phyloP scores from a whole-genome alignment of 148 eudicot genomes.

The Suaeda aralocaspica region DNA sequence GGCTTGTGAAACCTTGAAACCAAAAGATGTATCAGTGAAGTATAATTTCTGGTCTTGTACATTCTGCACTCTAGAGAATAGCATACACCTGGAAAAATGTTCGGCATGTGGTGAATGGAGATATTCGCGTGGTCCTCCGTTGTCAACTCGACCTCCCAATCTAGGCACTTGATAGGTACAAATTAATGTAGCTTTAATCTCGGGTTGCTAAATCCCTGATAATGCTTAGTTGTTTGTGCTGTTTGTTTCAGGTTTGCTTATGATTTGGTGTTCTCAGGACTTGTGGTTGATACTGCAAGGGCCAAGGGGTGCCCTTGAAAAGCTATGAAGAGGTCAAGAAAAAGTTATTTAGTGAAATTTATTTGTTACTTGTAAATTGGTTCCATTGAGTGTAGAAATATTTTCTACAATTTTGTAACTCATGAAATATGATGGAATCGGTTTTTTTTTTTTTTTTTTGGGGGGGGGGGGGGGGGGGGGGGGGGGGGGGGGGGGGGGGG shows the following conservation, averaged over 20 bases:
- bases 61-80: conserved; percentile 82
- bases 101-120: conserved; percentile 82
- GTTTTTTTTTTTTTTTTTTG: background rate
- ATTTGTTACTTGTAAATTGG: background rate
- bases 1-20: conserved; percentile 59
- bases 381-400: background rate
- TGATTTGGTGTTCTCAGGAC: background rate
- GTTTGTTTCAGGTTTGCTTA: background rate
- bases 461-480: too few species aligned
- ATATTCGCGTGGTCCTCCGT: conserved; percentile 73
- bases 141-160: conserved; percentile 50
- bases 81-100: conserved; percentile 57
- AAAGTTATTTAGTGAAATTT: background rate
- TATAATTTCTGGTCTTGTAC: conserved; percentile 65
- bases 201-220: background rate
- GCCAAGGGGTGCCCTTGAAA: background rate
- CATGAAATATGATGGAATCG: background rate
- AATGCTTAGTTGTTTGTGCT: background rate
- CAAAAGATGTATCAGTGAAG: conserved; percentile 48
- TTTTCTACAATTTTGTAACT: background rate
- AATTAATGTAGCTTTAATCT: background rate
- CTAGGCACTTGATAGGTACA: conserved; percentile 48
- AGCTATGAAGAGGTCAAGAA: background rate
- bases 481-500: too few species aligned
- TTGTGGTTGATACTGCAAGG: background rate